Percentiles rank a stretch among this genome's conserved stretches.
Evolutionary conservation across 352 stramenopile genomes (phyloP).

Genomic region (Aphanomyces astaci): DNA sequence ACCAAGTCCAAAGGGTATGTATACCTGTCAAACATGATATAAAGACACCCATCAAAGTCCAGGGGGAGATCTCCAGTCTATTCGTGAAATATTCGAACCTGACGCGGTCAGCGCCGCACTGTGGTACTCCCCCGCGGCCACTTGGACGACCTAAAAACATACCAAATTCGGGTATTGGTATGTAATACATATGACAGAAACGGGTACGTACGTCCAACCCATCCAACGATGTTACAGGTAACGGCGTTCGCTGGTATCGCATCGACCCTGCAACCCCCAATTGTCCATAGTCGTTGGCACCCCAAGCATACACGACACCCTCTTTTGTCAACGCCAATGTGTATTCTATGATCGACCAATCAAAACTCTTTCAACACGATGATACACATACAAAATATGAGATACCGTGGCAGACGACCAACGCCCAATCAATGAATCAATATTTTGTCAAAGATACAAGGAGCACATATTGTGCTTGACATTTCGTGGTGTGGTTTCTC

Average conservation of each 20-base stretch:
- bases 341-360: background rate
- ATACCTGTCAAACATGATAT: no score
- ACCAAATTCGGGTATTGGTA: background rate
- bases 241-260: conserved; percentile 18
- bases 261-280: conserved; percentile 13
- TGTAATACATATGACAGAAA: background rate
- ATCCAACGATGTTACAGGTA: background rate
- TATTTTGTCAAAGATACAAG: no score
- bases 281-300: conserved; percentile 20
- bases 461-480: no score
- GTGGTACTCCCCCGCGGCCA: conserved; percentile 37
- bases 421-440: no score
- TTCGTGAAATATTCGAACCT: no score
- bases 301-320: conserved; percentile 5
- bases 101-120: conserved; percentile 41
- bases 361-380: no score
- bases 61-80: no score
- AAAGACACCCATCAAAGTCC: no score
- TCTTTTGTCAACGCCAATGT: conserved; percentile 12
- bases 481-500: no score
- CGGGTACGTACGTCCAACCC: background rate
- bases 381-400: no score
- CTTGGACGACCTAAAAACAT: conserved; percentile 14
- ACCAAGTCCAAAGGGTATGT: no score
- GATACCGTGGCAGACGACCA: no score